Evolutionary conservation across 2,329 filamentous ascomycete genomes (phyloP).

Genomic region (Volutella citrinella): DNA sequence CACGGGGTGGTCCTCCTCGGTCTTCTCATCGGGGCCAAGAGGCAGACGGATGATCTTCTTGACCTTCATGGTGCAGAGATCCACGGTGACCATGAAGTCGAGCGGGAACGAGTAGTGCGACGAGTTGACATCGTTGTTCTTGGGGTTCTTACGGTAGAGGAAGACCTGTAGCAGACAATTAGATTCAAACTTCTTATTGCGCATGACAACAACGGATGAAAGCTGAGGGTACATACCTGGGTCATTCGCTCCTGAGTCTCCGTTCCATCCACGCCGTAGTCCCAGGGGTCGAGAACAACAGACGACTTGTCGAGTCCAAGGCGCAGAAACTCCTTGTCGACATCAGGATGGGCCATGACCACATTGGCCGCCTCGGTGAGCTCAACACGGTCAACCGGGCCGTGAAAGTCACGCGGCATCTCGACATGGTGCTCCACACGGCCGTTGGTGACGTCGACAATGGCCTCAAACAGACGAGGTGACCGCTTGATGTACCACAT

Average conservation of each 20-base stretch:
- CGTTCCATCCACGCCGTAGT: conserved; percentile 10
- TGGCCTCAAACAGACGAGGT: conserved; percentile 10
- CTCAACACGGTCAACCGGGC: conserved; percentile 9
- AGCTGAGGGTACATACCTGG: no score
- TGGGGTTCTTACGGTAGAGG: conserved; percentile 6
- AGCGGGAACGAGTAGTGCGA: conserved; percentile 6
- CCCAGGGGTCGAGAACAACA: conserved; percentile 12
- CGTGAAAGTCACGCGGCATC: conserved; percentile 12
- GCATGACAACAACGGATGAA: no score
- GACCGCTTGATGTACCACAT: conserved; percentile 13
- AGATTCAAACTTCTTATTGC: neutral
- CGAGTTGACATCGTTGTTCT: conserved; percentile 7
- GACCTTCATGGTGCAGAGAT: conserved; percentile 3
- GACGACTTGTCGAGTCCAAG: conserved; percentile 2
- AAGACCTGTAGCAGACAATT: conserved; percentile 1
- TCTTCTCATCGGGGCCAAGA: conserved; percentile 3
- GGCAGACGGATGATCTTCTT: conserved; percentile 3
- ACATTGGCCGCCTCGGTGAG: conserved; percentile 5
- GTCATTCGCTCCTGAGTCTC: conserved; percentile 9
- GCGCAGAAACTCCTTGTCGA: conserved; percentile 9
- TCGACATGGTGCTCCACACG: conserved; percentile 9
- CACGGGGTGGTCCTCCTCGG: conserved; percentile 1
- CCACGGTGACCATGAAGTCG: conserved; percentile 4
- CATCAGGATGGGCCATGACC: conserved; percentile 7
- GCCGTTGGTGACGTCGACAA: conserved; percentile 10